These are phyloP conservation scores for Nemania sp. DNA, from an alignment of 2,329 filamentous ascomycete species.

Conservation along the genomic window DNA sequence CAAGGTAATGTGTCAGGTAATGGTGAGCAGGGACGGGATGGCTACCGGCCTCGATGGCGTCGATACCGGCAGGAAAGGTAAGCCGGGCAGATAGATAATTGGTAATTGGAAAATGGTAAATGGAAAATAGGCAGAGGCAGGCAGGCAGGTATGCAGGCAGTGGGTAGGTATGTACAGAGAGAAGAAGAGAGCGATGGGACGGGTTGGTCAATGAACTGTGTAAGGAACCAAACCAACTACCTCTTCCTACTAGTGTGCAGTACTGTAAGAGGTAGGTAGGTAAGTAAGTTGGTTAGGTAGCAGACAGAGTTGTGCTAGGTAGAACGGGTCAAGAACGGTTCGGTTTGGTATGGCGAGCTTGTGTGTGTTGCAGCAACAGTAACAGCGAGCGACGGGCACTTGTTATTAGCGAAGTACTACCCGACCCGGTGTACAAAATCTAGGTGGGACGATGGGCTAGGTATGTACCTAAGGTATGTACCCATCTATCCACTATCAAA, in stretches of 20 bases:
- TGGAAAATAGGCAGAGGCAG: conserved; percentile 11
- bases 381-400: conserved; percentile 26
- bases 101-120: background rate
- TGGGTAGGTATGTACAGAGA: conserved; percentile 21
- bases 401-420: conserved; percentile 35
- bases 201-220: conserved; percentile 20
- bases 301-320: conserved; percentile 5
- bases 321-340: conserved; percentile 27
- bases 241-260: background rate
- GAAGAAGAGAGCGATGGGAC: conserved; percentile 30
- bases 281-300: conserved; percentile 19
- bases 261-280: conserved; percentile 2
- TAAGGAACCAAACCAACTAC: conserved; percentile 28
- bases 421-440: conserved; percentile 16
- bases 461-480: background rate
- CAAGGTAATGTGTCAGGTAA: conserved; percentile 31
- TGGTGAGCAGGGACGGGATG: conserved; percentile 10
- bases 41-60: conserved; percentile 22
- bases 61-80: conserved; percentile 29
- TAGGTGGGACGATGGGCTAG: conserved; percentile 17
- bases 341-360: conserved; percentile 17
- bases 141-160: conserved; percentile 6
- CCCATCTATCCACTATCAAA: conserved; percentile 3
- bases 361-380: conserved; percentile 31
- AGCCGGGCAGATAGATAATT: conserved; percentile 9